A percentile compares a stretch with the other conserved stretches of the same genome.
phyloP scores from a whole-genome alignment of 352 stramenopile species.

The Globisporangium alternatum region DNA sequence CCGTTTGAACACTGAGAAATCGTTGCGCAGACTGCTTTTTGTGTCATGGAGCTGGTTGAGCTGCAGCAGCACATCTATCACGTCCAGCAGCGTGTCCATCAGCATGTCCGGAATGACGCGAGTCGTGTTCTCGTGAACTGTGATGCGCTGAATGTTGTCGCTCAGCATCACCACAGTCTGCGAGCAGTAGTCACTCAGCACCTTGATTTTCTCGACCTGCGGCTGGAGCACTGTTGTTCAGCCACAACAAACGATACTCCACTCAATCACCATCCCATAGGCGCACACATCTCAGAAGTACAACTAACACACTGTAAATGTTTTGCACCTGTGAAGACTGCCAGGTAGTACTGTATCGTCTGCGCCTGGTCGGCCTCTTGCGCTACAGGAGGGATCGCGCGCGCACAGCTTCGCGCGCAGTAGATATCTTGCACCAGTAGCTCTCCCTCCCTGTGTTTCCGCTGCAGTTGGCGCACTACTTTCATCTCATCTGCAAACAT shows the following conservation, averaged over 20 bases:
- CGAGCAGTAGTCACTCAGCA: conserved; percentile 50
- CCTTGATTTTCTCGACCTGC: conserved; percentile 54
- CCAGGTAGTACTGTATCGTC: conserved; percentile 37
- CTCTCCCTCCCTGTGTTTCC: conserved; percentile 27
- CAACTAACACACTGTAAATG: neutral
- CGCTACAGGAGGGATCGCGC: conserved; percentile 36
- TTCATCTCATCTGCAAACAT: conserved; percentile 66
- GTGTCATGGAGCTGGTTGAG: conserved; percentile 66
- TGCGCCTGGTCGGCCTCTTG: conserved; percentile 24
- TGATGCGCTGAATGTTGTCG: conserved; percentile 69
- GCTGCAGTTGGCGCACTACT: conserved; percentile 48
- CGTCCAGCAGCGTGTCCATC: conserved; percentile 51
- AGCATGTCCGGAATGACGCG: conserved; percentile 59
- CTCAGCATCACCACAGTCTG: conserved; percentile 61
- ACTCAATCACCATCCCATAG: neutral
- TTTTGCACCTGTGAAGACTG: conserved; percentile 42
- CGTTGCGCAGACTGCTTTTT: conserved; percentile 67
- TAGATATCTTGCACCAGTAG: conserved; percentile 50
- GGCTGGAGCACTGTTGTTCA: conserved; percentile 48
- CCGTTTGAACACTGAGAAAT: conserved; percentile 77
- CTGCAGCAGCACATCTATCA: conserved; percentile 62
- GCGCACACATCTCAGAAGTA: neutral
- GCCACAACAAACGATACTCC: neutral
- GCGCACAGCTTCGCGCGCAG: conserved; percentile 52
- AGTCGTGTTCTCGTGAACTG: conserved; percentile 61